phyloP scores from a whole-genome alignment of 768 basidiomycete genomes.

The Hemileccinum rubropunctum region DNA sequence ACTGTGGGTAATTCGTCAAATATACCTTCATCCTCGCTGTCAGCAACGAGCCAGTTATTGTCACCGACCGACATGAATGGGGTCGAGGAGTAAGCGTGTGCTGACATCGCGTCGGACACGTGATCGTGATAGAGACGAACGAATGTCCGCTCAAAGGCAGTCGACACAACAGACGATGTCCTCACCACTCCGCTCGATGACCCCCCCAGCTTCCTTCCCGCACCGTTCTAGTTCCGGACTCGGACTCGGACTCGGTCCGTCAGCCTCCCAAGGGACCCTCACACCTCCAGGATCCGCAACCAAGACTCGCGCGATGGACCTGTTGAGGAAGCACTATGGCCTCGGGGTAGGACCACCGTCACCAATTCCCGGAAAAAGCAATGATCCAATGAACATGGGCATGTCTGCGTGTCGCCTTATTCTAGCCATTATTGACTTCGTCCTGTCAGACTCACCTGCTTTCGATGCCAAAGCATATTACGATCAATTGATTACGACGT shows the following conservation, averaged over 20 bases:
- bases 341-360: slow-evolving; percentile 72
- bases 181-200: slow-evolving; percentile 46
- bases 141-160: slow-evolving; percentile 7
- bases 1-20: neutral
- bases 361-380: slow-evolving; percentile 50
- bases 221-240: slow-evolving; percentile 15
- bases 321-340: slow-evolving; percentile 86
- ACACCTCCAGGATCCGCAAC: slow-evolving; percentile 31
- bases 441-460: slow-evolving; percentile 61
- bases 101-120: slow-evolving; percentile 16
- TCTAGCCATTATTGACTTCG: slow-evolving; percentile 2
- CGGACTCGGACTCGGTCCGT: slow-evolving; percentile 11
- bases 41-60: slow-evolving; percentile 46
- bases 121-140: slow-evolving; percentile 20
- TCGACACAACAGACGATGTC: slow-evolving; percentile 36
- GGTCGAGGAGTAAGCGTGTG: neutral
- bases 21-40: slow-evolving; percentile 42
- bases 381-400: slow-evolving; percentile 85
- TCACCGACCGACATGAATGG: slow-evolving; percentile 9
- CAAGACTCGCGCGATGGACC: slow-evolving; percentile 67
- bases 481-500: slow-evolving; percentile 80
- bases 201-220: slow-evolving; percentile 28
- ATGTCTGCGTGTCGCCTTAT: slow-evolving; percentile 17
- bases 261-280: slow-evolving; percentile 22
- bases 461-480: slow-evolving; percentile 87